Conservation (phyloP, 73 alveolate genomes). For the Symbiodinium pilosum region DNA sequence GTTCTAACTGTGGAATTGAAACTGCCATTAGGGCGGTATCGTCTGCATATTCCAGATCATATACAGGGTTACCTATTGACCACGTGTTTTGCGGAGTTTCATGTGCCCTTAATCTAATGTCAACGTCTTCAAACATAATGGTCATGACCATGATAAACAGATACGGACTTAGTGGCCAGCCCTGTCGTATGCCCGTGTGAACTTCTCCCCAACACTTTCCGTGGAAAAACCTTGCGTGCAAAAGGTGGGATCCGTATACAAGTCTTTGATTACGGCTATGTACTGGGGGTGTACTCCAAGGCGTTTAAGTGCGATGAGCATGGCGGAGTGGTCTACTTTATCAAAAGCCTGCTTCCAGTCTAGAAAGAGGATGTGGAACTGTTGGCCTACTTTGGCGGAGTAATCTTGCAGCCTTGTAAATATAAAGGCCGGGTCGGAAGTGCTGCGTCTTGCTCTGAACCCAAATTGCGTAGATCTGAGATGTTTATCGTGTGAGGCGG, state of each 20-base stretch:
- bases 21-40: neutral
- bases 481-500: neutral
- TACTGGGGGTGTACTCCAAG: neutral
- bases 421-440: neutral
- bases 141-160: neutral
- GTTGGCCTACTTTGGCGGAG: neutral
- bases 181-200: neutral
- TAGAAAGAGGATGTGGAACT: neutral
- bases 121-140: neutral
- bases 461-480: neutral
- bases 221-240: neutral
- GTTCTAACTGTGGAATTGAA: neutral
- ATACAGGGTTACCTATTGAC: neutral
- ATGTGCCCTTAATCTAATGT: neutral
- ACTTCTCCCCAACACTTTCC: neutral
- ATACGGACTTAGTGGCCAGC: neutral
- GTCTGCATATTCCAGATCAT: neutral
- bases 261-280: neutral
- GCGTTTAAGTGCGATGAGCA: neutral
- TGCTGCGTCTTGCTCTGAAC: neutral
- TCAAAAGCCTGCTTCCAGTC: neutral
- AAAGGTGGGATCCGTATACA: neutral
- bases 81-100: neutral
- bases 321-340: neutral
- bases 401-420: neutral